A percentile compares a stretch with the other conserved stretches of the same genome.
phyloP scores from a whole-genome alignment of 208 protist genomes.

The Trypanosomatidae sp. region DNA sequence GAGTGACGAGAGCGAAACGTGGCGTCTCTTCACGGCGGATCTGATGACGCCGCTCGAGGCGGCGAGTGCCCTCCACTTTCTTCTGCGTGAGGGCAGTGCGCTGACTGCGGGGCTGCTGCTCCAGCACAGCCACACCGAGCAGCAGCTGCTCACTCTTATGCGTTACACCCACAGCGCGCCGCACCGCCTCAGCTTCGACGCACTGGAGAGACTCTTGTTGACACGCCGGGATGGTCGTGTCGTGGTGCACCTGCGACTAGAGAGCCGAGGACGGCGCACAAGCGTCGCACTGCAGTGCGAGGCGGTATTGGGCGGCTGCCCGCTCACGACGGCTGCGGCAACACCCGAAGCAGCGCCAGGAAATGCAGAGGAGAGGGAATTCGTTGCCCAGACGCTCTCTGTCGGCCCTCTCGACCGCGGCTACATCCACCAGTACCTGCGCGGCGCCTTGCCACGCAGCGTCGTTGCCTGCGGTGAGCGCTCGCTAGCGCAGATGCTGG shows the following conservation, averaged over 20 bases:
- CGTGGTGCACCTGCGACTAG: too few relatives aligned
- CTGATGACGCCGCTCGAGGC: constrained; percentile 30
- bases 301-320: constrained; percentile 26
- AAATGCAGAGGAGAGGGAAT: too few relatives aligned
- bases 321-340: not conserved
- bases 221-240: too few relatives aligned
- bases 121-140: constrained; percentile 28
- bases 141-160: constrained; percentile 45
- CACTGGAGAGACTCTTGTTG: too few relatives aligned
- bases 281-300: too few relatives aligned
- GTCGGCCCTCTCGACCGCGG: constrained; percentile 7
- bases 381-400: constrained; percentile 1
- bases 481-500: constrained; percentile 19
- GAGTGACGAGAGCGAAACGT: not conserved
- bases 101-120: constrained; percentile 42
- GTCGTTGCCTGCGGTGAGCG: constrained; percentile 12
- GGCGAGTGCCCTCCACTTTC: constrained; percentile 38
- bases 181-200: too few relatives aligned
- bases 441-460: constrained; percentile 8
- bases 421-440: constrained; percentile 11
- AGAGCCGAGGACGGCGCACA: too few relatives aligned
- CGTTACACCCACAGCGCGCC: constrained; percentile 27
- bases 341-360: too few relatives aligned
- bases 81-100: constrained; percentile 31
- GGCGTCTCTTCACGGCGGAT: constrained; percentile 1